Evolutionary conservation across 2,329 filamentous ascomycete species (phyloP), one percentile per base, ranked within the genome.

Genomic region (Bipolaris bicolor): DNA sequence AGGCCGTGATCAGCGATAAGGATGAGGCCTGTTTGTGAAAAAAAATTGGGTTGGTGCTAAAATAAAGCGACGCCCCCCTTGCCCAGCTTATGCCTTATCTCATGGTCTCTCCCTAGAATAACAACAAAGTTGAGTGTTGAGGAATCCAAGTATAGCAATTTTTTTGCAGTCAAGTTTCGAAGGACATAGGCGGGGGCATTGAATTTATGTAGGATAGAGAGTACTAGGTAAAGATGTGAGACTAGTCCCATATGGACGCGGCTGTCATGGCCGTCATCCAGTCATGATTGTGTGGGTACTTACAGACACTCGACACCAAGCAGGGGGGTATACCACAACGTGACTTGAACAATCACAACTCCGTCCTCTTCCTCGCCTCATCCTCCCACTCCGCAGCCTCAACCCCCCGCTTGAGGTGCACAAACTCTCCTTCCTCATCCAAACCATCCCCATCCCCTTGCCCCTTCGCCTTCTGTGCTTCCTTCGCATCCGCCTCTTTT

Each of bases 401-500:
- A 5, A 41, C 50, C 5, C 52, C 51, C 20, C 39, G 52, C 39
- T 65, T 65, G 48, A 64, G 29, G 52, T 65, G 53, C 52, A 65
- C 61, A 62, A 62, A 65, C 26, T 53, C 63, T 11, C 60, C 55
- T 16, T 60, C 58, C 11, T 49, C 58, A 5, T 55, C 54, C 3
- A 55, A 18, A 16, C 39, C 57, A 51, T 60, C 39, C 2, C 52
- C 45, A 20, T 52, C 43, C 5, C 48, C 57, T 26, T 39, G 50
- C 0, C 20, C 20, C 26, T n/a, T 45, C 4, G 43, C 50, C 3
- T 37, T 33, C 6, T 62, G 45, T 3, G 34, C 43, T 5, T 63
- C 58, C n/a, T 40, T 60, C 18, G 15, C 54, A 22, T 65, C 55
- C 13, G 63, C 63, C 49, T 65, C 63, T 50, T 41, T 64, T 51